Base-by-base conservation (phyloP, 2,329 filamentous ascomycete species). In the Verticillium nonalfalfae region DNA sequence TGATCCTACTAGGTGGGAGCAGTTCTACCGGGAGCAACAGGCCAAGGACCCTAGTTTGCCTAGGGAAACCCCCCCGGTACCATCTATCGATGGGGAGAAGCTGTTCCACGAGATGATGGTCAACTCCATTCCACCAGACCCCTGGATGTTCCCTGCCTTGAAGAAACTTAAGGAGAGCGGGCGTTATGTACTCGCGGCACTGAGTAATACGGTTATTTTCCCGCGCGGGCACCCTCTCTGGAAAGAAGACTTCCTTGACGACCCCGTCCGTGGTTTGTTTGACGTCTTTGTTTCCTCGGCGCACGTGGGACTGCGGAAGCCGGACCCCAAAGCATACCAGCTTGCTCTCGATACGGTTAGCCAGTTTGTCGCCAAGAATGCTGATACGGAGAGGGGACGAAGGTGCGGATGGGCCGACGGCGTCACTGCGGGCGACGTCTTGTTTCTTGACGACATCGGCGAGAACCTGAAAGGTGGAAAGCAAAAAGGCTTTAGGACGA, bases 51-150 rank as follows among this genome's bases (percentile, higher is more conserved):
- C 77, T 1, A 71, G 62, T 31, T 75, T 78, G 13, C 74, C 74
- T 26, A 69, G 63, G 18, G 67, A 76, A 15, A 68, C 81, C 0
- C 90, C 91, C 1, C 81, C 86, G 0, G 72, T 93, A 0, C 94
- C 94, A 0, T 74, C 79, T 1, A 82, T 98, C 56, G 88, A 98
- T 69, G 90, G 85, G 14, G 87, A 92, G 71, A 86, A 78, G 75
- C 79, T 99, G 34, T 97, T 97, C 78, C 90, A 91, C 83, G 84
- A 89, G 69, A 98, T 98, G 93, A 97, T 98, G 92, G 76, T 80
- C 4, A 76, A 82, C 13, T 88, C 90, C 11, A 81, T 85, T 6
- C 75, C 78, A 1, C 87, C 90, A 0, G 94, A 99, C 72, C 92
- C 91, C 4, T 90, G 90, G 80, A 95, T 98, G 89, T 91, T 85